Percentiles rank a stretch among this genome's conserved stretches.
phyloP scores from a whole-genome alignment of 2,329 filamentous ascomycete species.

The Colletotrichum abscissum region DNA sequence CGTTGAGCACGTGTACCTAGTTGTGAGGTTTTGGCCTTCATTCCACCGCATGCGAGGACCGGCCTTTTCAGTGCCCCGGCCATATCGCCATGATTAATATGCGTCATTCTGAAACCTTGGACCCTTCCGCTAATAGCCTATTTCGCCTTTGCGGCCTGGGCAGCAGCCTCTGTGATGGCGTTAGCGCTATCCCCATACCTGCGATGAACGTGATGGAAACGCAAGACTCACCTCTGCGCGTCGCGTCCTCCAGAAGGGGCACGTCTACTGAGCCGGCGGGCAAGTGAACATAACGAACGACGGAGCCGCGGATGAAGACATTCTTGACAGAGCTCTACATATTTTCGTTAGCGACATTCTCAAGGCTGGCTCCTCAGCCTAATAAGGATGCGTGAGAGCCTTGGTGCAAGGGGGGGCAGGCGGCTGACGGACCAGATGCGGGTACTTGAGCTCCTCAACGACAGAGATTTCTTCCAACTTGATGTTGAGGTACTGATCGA shows the following conservation, averaged over 20 bases:
- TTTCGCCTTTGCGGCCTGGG: constrained; percentile 68
- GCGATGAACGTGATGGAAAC: not conserved
- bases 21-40: not conserved
- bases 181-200: constrained; percentile 22
- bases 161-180: constrained; percentile 61
- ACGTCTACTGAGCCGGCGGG: constrained; percentile 86
- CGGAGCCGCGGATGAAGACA: constrained; percentile 93
- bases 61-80: constrained; percentile 24
- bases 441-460: constrained; percentile 93
- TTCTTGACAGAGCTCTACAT: constrained; percentile 83
- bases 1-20: not conserved
- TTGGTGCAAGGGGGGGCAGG: not conserved
- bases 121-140: constrained; percentile 37
- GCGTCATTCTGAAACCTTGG: not conserved
- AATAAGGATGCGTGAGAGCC: not conserved
- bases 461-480: constrained; percentile 97
- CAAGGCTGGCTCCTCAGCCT: not conserved
- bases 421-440: constrained; percentile 76
- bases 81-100: constrained; percentile 3
- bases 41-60: constrained; percentile 1
- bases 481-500: constrained; percentile 99
- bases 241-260: constrained; percentile 89
- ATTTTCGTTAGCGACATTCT: not conserved
- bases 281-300: constrained; percentile 92
- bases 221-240: constrained; percentile 75